Conservation (phyloP, 495 filamentous ascomycete genomes). For the Hypomontagnella submonticulosa region DNA sequence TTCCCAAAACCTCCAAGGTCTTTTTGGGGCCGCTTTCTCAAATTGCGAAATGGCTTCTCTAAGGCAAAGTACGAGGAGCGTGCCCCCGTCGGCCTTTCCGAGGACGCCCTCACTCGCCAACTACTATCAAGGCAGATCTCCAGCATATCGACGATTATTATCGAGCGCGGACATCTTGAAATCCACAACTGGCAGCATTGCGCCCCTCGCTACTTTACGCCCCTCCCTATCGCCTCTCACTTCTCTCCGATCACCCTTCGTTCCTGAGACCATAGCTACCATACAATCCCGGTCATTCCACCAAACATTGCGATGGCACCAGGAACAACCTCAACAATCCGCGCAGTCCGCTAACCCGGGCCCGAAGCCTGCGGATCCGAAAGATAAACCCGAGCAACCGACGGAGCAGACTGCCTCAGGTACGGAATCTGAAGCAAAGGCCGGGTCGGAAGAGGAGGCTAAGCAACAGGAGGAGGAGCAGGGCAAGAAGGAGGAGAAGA, state of each 20-base stretch:
- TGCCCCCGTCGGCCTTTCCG: conserved; percentile 51
- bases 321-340: conserved; percentile 42
- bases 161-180: conserved; percentile 49
- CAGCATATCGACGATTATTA: conserved; percentile 69
- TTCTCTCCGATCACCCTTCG: conserved; percentile 59
- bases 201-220: conserved; percentile 42
- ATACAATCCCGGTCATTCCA: conserved; percentile 56
- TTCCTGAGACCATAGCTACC: conserved; percentile 50
- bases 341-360: conserved; percentile 51
- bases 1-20: conserved; percentile 32
- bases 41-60: conserved; percentile 58
- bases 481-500: conserved; percentile 65
- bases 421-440: conserved; percentile 56
- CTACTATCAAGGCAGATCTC: conserved; percentile 62
- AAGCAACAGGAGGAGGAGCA: conserved; percentile 60
- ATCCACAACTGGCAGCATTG: conserved; percentile 30
- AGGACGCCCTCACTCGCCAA: conserved; percentile 51
- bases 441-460: conserved; percentile 57
- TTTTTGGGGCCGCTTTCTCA: conserved; percentile 24
- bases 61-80: conserved; percentile 55
- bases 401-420: conserved; percentile 41
- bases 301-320: conserved; percentile 49
- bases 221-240: conserved; percentile 42
- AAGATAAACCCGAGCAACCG: conserved; percentile 42
- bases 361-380: conserved; percentile 49